phyloP scores from a whole-genome alignment of 345 rosid genomes.

The Sonneratia caseolaris region DNA sequence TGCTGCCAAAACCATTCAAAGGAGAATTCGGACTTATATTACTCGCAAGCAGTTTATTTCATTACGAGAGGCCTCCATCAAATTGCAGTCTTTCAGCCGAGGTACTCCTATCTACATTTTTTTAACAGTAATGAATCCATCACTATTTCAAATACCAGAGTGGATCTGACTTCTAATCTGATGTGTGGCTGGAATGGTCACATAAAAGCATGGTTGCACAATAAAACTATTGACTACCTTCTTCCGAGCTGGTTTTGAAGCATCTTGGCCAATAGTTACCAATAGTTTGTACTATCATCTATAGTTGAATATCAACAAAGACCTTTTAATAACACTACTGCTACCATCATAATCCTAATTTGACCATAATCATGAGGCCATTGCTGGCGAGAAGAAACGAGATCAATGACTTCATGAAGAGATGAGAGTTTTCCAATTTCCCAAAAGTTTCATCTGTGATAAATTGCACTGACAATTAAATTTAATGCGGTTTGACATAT shows the following conservation, averaged over 20 bases:
- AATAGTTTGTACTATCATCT: background rate
- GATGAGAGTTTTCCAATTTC: background rate
- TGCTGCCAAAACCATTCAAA: slow-evolving; percentile 87
- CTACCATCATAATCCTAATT: background rate
- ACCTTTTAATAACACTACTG: background rate
- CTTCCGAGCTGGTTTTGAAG: background rate
- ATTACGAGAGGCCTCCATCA: slow-evolving; percentile 56
- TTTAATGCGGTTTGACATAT: background rate
- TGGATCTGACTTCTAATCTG: background rate
- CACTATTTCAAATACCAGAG: background rate
- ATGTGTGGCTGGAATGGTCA: background rate
- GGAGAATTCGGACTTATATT: slow-evolving; percentile 61
- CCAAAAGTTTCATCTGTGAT: background rate
- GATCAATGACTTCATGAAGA: background rate
- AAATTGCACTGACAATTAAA: background rate
- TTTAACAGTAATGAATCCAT: no score
- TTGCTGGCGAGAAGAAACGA: background rate
- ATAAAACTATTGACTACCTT: background rate
- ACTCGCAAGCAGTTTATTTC: slow-evolving; percentile 62
- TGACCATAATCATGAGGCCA: background rate
- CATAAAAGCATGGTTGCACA: background rate
- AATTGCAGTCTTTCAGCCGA: slow-evolving; percentile 62
- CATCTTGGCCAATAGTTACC: background rate
- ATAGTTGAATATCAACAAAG: background rate
- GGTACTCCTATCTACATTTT: slow-evolving; percentile 34